phyloP scores from a whole-genome alignment of 805 yeast species.

The Ogataea parapolymorpha region DNA sequence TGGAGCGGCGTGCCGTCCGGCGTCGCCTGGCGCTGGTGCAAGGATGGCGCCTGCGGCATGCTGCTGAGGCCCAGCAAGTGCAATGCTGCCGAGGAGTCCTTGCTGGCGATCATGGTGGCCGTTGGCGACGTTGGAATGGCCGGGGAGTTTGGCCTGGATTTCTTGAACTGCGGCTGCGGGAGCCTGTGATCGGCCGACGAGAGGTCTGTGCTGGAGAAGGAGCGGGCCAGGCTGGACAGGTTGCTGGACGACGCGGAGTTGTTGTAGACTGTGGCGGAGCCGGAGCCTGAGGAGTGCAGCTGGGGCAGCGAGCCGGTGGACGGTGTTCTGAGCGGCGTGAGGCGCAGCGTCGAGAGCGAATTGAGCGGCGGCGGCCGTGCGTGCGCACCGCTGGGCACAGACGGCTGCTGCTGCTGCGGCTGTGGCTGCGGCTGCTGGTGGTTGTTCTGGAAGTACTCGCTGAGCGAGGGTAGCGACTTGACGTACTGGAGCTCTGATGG shows the following conservation, averaged over 20 bases:
- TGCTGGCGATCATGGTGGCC: conserved; percentile 17
- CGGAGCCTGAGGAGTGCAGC: conserved; percentile 8
- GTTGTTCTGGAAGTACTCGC: conserved; percentile 41
- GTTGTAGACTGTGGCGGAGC: neutral
- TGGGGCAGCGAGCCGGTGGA: conserved; percentile 18
- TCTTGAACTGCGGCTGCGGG: conserved; percentile 40
- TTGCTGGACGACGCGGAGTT: conserved; percentile 10
- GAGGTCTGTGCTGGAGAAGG: conserved; percentile 44
- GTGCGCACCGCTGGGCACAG: conserved; percentile 36
- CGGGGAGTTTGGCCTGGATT: conserved; percentile 52
- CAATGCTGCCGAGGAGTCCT: conserved; percentile 30
- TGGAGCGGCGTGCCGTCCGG: conserved; percentile 35
- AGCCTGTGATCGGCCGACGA: conserved; percentile 10
- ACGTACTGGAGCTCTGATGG: conserved; percentile 33
- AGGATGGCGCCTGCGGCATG: conserved; percentile 3
- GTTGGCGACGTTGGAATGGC: conserved; percentile 27
- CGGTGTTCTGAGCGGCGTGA: conserved; percentile 37
- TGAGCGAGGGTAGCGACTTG: conserved; percentile 51
- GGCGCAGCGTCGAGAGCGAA: conserved; percentile 43
- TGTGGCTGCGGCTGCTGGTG: conserved; percentile 31
- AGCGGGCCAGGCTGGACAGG: conserved; percentile 20
- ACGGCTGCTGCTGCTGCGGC: conserved; percentile 2
- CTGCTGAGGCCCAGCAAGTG: conserved; percentile 29
- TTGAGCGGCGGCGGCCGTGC: conserved; percentile 25
- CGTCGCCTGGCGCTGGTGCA: conserved; percentile 18